Evolutionary conservation across 495 filamentous ascomycete species (phyloP).

Genomic region (Massariosphaeria phaeospora): DNA sequence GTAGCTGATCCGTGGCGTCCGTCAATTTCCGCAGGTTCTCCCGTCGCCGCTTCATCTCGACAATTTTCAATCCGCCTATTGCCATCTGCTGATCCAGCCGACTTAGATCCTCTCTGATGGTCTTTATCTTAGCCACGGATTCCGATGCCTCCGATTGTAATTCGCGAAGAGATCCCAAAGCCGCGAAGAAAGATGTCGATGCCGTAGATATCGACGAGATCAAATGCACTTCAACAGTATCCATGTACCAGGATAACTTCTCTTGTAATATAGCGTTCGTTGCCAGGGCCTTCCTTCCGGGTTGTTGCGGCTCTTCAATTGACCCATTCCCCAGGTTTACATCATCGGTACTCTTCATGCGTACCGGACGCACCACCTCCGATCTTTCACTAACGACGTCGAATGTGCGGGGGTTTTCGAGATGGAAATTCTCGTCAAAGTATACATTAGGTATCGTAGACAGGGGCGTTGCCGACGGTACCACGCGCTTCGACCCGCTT

Average conservation of each 20-base stretch:
- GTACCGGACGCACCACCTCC: constrained; percentile 72
- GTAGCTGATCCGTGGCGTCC: constrained; percentile 76
- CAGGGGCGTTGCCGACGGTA: constrained; percentile 71
- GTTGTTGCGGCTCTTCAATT: constrained; percentile 49
- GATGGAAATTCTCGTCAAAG: constrained; percentile 89
- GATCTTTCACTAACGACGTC: constrained; percentile 95
- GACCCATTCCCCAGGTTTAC: constrained; percentile 58
- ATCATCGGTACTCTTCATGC: constrained; percentile 51
- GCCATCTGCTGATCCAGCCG: constrained; percentile 84
- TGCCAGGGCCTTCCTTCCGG: constrained; percentile 74
- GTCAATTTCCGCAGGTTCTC: constrained; percentile 83
- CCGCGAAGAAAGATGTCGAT: constrained; percentile 93
- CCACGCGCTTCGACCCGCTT: constrained; percentile 51
- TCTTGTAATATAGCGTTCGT: constrained; percentile 99
- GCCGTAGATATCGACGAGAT: constrained; percentile 94
- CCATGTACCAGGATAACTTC: constrained; percentile 99
- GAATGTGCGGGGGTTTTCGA: constrained; percentile 95
- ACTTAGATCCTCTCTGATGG: constrained; percentile 69
- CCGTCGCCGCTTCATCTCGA: constrained; percentile 70
- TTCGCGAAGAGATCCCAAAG: constrained; percentile 82
- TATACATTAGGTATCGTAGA: constrained; percentile 91
- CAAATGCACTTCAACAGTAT: constrained; percentile 95
- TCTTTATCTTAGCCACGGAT: constrained; percentile 81
- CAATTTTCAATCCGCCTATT: constrained; percentile 75
- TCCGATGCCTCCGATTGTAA: constrained; percentile 89